Base-by-base conservation (phyloP, 805 yeast species). In the Starmerella asiatica region DNA sequence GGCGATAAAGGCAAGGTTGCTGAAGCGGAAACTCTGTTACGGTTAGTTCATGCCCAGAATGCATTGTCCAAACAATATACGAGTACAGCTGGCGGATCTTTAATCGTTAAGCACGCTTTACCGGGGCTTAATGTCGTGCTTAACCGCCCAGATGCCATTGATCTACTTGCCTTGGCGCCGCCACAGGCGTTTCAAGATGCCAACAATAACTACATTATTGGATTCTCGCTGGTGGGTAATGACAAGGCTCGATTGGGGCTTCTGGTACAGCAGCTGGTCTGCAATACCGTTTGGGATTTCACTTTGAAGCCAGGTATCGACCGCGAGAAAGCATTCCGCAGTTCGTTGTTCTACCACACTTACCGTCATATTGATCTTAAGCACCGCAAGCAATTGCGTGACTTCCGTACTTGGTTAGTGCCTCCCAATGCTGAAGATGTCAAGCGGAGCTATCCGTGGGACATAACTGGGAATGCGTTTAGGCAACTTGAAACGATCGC, bases 131-230 rank as follows among this genome's bases (percentile, higher is more conserved):
- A 30, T 6, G 21, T 16, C n/a, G 27, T 39, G 24, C 30, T 46
- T 8, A 34, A 30, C 19, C 33, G 37, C 4, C 14, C 37, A 5
- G 37, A 37, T 2, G 46, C 44, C 2, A 44, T 46, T 3, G 50
- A 46, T 18, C 24, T 44, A 2, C 37, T 45, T 15, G 46, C 46
- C 0, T 24, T 44, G 35, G 47, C 49, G 14, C 49, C 43, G 3
- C 34, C 43, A 2, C 39, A 20, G 14, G 21, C 40, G 8, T 29
- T 39, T 1, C 40, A 38, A 6, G 42, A 33, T 19, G 3, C 29
- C 4, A 38, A 38, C 36, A 24, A 29, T 16, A 42, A 44, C 28
- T 41, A 34, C 29, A 16, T 39, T 2, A 26, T 29, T 12, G 46
- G 46, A 2, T 45, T 46, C 34, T 15, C 21, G 12, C 35, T 46